Evolutionary conservation across 2,329 filamentous ascomycete species (phyloP), one percentile per base, ranked within the genome.

Genomic region (Scortechinia acanthostroma): DNA sequence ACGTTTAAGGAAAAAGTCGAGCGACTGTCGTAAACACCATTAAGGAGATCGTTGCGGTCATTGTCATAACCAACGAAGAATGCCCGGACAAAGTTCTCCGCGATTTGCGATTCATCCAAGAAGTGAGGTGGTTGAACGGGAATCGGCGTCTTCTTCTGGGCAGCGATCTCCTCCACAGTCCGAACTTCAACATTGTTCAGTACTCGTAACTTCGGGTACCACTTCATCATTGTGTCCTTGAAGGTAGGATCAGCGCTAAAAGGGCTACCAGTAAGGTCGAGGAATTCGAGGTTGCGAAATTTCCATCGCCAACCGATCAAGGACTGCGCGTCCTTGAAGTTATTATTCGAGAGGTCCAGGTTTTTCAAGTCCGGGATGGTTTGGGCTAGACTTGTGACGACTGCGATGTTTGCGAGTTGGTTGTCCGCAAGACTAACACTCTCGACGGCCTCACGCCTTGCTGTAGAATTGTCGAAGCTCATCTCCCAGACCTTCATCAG

Each of bases 261-360:
- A 4, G 74, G 74, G 49, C 76, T 79, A 46, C 63, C 68, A 3
- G 65, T 65, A 46, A 83, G 58, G 46, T 83, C 69, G 10, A 84
- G 65, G 47, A 80, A 77, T 50, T 81, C 71, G 10, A 84, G 68
- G 42, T 71, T 62, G 21, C 68, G 66, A 54, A 83, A 81, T 44
- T 77, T 76, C 60, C 70, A 71, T 47, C 74, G 72, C 76, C 77
- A 83, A 17, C 59, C 64, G 40, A 66, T 65, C 30, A 84, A 57
- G 2, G 70, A 62, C 14, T 67, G 63, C 10, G 74, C 58, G 42
- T 69, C 70, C 42, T 67, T 65, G 50, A 84, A 69, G 19, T 72
- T 69, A 58, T 83, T 83, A 57, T 76, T 72, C 3, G 76, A 79
- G 0, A 84, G 64, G 48, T 83, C 79, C 25, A 84, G 69, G 48